Evolutionary conservation across 495 filamentous ascomycete genomes (phyloP), one percentile per base, ranked within the genome.

Genomic region (Corynascus novoguineensis): DNA sequence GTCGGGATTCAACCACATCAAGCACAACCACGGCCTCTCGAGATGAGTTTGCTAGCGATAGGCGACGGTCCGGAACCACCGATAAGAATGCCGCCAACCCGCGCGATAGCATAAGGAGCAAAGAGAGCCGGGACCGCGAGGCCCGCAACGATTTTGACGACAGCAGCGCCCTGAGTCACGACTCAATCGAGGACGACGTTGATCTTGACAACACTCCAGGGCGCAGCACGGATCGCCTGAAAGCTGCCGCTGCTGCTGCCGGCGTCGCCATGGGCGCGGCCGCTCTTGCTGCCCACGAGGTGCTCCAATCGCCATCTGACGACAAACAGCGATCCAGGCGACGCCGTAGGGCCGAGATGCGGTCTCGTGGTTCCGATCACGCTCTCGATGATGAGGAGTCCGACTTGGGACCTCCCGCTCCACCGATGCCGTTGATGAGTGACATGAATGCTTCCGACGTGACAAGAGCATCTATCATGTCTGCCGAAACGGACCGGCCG

Each of bases 391-490:
- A 73, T 21, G 74, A 76, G 3, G 73, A 72, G n/a, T 65, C 58
- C 1, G 71, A 74, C 3, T 68, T 71, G 4, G 60, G 72, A 6
- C 74, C 74, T 6, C 71, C 71, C 5, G 56, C 61, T n/a, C 83
- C 90, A 12, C 88, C 86, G 1, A 87, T 96, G 85, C 92, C 91
- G 3, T 78, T 95, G 65, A 83, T 83, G 67, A 95, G 91, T 68
- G 88, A 89, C 41, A 81, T 95, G 27, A 81, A 86, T 46, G 81
- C 87, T 29, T 95, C 91, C 0, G 90, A 96, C 25, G 68, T 96
- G 47, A 97, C 93, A 3, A 80, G 93, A 66, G 85, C 87, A 34
- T 97, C 95, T 0, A 88, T 98, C 55, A 75, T 95, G 11, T 92
- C 93, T 5, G 86, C 89, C 35, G 83, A 86, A 24, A 91, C 88